Evolutionary conservation across 352 stramenopile genomes (phyloP), one percentile per base, ranked within the genome.

Genomic region (Globisporangium sylvaticum): DNA sequence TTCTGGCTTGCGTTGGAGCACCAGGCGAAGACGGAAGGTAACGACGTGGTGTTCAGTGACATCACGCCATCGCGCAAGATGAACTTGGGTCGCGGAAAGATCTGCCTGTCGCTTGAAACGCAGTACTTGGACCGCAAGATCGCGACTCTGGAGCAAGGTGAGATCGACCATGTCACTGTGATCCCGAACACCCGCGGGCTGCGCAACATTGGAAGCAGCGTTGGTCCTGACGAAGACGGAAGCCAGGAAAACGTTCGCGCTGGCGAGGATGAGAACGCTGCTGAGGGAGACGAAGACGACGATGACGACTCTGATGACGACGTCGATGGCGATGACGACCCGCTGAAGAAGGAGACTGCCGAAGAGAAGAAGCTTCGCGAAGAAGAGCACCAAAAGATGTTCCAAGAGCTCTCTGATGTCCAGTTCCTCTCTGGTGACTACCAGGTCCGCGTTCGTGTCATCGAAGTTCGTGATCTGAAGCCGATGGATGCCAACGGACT

Each of bases 391-490:
- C 74, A 91, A 46, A 87, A 91, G 58, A 90, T 89, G 75, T 65
- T 97, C 27, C 60, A 75, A 4, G 83, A 92, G 67, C 74, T 95
- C 9, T 86, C 84, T 15, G 75, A 91, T 25, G 74, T 94, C 32
- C 77, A 91, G 57, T 91, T 97, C 63, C 56, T 79, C 58, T 85
- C 83, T 31, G 89, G 89, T 39, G 89, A 97, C 65, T 97, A 96
- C 71, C 82, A 95, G 60, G 76, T 97, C 34, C 81, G 83, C 24
- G 87, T 97, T 29, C 89, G 89, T 34, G 84, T 97, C 32, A 96
- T 97, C 68, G 89, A 97, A 86, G 88, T 92, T 32, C 82, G 88
- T n/a, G 88, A 96, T 64, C 77, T 97, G n/a, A 88, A 95, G 48
- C 78, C 88, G 1, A 94, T 94, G 79, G 89, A 97, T 53, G 60